phyloP scores from a whole-genome alignment of 2,329 filamentous ascomycete genomes.

The Stemphylium lycopersici region DNA sequence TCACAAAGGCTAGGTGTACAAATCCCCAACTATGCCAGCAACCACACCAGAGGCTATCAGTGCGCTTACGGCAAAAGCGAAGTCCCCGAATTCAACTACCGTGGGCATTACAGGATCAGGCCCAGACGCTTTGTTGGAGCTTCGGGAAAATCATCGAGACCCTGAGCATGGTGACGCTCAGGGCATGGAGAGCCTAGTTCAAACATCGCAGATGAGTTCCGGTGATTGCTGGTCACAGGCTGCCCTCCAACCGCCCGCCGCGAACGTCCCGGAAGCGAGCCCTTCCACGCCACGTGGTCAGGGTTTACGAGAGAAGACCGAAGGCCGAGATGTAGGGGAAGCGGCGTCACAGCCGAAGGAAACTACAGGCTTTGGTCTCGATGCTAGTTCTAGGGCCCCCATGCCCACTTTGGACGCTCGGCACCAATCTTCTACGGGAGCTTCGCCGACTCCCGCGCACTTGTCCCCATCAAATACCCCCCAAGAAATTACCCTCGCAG shows the following conservation, averaged over 20 bases:
- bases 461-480: slow-evolving; percentile 33
- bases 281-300: background rate
- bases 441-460: background rate
- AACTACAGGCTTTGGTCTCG: background rate
- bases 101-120: background rate
- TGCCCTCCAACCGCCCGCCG: background rate
- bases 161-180: background rate
- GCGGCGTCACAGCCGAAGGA: background rate
- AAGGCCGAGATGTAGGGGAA: background rate
- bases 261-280: background rate
- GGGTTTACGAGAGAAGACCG: background rate
- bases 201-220: background rate
- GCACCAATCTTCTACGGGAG: background rate
- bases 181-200: background rate
- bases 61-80: background rate
- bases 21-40: background rate
- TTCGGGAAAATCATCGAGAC: background rate
- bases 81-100: background rate
- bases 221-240: background rate
- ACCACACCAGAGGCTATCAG: background rate
- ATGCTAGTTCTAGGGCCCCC: background rate
- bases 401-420: background rate
- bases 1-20: slow-evolving; percentile 8
- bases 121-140: background rate
- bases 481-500: slow-evolving; percentile 57